phyloP scores from a whole-genome alignment of 176 grass and related monocot genomes.

The Paspalum vaginatum region DNA sequence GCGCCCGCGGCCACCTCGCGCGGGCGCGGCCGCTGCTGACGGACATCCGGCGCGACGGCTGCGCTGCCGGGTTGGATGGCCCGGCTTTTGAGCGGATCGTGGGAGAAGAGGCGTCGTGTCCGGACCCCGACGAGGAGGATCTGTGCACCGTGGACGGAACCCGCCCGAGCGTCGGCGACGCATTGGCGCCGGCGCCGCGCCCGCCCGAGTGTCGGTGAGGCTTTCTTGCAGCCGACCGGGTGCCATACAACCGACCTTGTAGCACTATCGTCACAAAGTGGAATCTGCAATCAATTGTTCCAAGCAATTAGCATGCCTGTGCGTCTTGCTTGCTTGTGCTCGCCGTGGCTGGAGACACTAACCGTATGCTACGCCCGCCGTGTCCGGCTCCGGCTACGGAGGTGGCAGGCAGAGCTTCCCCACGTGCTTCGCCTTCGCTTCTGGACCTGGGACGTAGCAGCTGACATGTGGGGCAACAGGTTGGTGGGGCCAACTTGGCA shows the following conservation, averaged over 20 bases:
- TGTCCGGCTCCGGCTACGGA: no score
- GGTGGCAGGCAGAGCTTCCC: no score
- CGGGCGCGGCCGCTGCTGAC: conserved; percentile 42
- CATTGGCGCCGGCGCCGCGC: background rate
- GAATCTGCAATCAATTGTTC: background rate
- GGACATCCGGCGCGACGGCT: conserved; percentile 39
- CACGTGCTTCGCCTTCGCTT: no score
- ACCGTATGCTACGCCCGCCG: no score
- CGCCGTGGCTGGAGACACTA: no score
- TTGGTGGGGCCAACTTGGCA: background rate
- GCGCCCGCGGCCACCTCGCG: background rate
- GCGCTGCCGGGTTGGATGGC: conserved; percentile 13
- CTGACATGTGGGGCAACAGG: background rate
- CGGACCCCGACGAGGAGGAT: background rate
- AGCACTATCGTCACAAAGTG: background rate
- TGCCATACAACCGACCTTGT: background rate
- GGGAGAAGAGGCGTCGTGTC: conserved; percentile 13
- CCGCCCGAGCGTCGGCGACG: background rate
- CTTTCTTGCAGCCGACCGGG: background rate
- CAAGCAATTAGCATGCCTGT: background rate
- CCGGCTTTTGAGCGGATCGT: conserved; percentile 36
- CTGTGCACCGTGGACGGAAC: background rate
- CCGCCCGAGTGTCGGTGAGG: background rate
- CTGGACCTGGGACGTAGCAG: no score
- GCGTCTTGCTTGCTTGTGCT: no score